Conservation (phyloP, 169 alveolate species). For the Cryptosporidium canis region DNA sequence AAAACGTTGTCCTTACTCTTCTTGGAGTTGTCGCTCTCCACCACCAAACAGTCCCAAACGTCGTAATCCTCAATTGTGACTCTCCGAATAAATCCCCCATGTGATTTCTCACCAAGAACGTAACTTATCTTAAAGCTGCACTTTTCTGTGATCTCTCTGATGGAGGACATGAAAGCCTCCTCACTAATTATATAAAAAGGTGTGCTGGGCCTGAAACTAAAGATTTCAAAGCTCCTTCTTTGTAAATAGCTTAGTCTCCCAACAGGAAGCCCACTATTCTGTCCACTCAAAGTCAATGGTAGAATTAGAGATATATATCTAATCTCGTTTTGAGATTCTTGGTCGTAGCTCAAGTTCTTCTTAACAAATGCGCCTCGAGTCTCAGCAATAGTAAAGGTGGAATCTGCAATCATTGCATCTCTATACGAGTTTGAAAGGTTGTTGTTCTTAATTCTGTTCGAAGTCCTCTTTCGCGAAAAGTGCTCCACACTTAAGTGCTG, state of each 20-base stretch:
- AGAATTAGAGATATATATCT: slow-evolving; percentile 24
- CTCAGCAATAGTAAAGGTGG: slow-evolving; percentile 57
- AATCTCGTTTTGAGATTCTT: slow-evolving; percentile 27
- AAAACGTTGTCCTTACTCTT: slow-evolving; percentile 15
- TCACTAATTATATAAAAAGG: slow-evolving; percentile 45
- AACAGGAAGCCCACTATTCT: not conserved
- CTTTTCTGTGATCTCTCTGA: not conserved
- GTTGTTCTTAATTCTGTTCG: slow-evolving; percentile 55
- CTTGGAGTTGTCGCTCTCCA: slow-evolving; percentile 52
- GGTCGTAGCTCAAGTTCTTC: not conserved
- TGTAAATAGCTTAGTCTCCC: slow-evolving; percentile 14
- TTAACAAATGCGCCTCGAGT: slow-evolving; percentile 50
- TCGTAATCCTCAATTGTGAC: slow-evolving; percentile 23
- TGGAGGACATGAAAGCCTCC: slow-evolving; percentile 1
- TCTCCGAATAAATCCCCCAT: slow-evolving; percentile 28
- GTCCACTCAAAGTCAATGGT: not conserved
- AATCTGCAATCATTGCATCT: slow-evolving; percentile 56
- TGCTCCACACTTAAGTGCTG: not conserved
- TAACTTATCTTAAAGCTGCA: not conserved
- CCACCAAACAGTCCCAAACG: slow-evolving; percentile 48
- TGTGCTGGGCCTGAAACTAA: slow-evolving; percentile 31
- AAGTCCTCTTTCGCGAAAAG: slow-evolving; percentile 25
- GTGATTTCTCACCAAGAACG: slow-evolving; percentile 7
- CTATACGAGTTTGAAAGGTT: slow-evolving; percentile 55
- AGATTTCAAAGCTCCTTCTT: slow-evolving; percentile 45